These are phyloP conservation scores for Cladosporium sp. DNA, from an alignment of 2,329 filamentous ascomycete species.

Conservation along the genomic window DNA sequence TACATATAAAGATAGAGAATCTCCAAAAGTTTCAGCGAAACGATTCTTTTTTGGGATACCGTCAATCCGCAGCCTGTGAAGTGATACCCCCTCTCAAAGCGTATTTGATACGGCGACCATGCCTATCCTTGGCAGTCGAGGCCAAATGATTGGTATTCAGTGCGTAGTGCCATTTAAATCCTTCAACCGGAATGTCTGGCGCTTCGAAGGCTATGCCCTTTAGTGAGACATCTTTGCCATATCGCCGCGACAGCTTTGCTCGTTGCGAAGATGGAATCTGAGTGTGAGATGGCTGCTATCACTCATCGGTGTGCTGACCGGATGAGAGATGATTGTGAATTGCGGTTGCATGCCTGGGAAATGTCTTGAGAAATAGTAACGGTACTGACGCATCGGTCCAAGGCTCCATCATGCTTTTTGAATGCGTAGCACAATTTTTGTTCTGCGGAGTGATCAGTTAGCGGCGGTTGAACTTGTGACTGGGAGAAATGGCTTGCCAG, in stretches of 20 bases:
- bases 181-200: background rate
- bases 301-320: background rate
- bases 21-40: background rate
- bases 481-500: background rate
- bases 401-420: background rate
- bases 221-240: too few species aligned
- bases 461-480: background rate
- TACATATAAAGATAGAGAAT: background rate
- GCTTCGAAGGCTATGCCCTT: too few species aligned
- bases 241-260: too few species aligned
- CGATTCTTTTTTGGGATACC: background rate
- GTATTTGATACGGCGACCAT: background rate
- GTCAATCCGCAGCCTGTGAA: too few species aligned
- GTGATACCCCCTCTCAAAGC: background rate
- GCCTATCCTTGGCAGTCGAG: background rate
- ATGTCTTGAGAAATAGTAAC: background rate
- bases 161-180: too few species aligned
- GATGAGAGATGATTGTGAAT: background rate
- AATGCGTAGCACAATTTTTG: background rate
- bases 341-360: background rate
- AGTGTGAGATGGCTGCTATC: too few species aligned
- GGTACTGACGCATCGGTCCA: background rate
- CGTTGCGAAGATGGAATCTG: too few species aligned
- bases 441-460: background rate
- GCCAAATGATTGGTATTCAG: background rate